Conservation (phyloP, 257 asterid genomes). For the Lithospermum erythrorhizon region DNA sequence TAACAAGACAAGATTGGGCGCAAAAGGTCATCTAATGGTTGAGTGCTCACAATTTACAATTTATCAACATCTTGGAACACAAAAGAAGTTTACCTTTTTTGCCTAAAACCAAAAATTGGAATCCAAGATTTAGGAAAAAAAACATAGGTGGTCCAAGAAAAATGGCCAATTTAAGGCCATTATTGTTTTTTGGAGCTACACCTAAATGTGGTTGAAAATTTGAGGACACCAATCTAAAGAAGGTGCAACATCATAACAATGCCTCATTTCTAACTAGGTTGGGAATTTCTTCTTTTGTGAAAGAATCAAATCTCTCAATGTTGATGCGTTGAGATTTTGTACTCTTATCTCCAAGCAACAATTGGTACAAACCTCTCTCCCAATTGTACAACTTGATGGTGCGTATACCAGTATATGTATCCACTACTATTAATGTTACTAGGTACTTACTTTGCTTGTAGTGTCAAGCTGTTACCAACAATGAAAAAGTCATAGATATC, state of each 20-base stretch:
- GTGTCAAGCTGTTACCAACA: slow-evolving; percentile 4
- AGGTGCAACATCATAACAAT: slow-evolving; percentile 22
- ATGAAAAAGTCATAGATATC: neutral
- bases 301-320: slow-evolving; percentile 2
- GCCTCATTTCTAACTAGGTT: slow-evolving; percentile 7
- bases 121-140: slow-evolving; percentile 6
- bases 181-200: slow-evolving; percentile 41
- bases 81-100: too few species aligned
- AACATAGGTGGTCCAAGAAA: slow-evolving; percentile 14
- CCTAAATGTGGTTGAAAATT: slow-evolving; percentile 34
- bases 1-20: too few species aligned
- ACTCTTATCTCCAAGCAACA: neutral
- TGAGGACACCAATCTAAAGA: slow-evolving; percentile 19
- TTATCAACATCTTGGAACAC: neutral
- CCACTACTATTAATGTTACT: neutral
- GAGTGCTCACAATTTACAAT: slow-evolving; percentile 15
- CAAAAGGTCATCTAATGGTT: slow-evolving; percentile 3
- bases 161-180: slow-evolving; percentile 22
- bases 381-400: neutral
- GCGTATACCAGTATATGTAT: neutral
- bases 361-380: neutral
- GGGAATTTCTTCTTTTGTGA: slow-evolving; percentile 1
- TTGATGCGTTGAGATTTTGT: slow-evolving; percentile 1
- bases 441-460: neutral
- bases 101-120: neutral